These are phyloP conservation scores for Sideroxylon spinosum DNA, from an alignment of 179 eudicot species.

Conservation along the genomic window DNA sequence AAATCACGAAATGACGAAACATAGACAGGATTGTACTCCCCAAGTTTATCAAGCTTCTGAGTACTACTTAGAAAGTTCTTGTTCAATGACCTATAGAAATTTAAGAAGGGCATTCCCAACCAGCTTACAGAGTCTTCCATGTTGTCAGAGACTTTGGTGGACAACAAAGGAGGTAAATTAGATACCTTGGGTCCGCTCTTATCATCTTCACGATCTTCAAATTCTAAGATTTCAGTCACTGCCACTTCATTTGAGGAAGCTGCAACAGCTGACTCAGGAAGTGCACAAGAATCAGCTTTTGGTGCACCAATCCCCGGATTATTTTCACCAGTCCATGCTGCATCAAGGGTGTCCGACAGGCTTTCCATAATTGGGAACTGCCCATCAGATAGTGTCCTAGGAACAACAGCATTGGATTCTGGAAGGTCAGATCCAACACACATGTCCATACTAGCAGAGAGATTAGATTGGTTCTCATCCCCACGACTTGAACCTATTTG, in stretches of 20 bases:
- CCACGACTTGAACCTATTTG: conserved; percentile 24
- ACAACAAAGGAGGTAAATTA: conserved; percentile 30
- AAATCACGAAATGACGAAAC: conserved; percentile 56
- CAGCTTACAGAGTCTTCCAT: conserved; percentile 43
- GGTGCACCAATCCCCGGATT: conserved; percentile 26
- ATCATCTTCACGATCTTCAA: conserved; percentile 29
- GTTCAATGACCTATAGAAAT: conserved; percentile 44
- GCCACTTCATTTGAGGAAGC: conserved; percentile 31
- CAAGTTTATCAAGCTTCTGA: conserved; percentile 49
- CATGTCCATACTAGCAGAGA: conserved; percentile 10
- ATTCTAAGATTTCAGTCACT: conserved; percentile 19
- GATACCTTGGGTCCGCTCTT: conserved; percentile 26
- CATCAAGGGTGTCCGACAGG: conserved; percentile 69
- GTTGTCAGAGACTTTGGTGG: conserved; percentile 33
- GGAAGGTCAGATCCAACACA: conserved; percentile 20
- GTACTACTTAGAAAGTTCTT: conserved; percentile 33
- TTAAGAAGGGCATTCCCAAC: conserved; percentile 53
- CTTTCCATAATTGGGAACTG: conserved; percentile 39
- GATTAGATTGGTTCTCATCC: conserved; percentile 21
- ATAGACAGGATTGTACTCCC: conserved; percentile 67
- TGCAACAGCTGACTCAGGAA: conserved; percentile 14
- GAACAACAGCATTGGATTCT: conserved; percentile 28
- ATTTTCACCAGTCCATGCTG: conserved; percentile 73
- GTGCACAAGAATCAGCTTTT: conserved; percentile 23
- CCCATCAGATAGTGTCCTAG: conserved; percentile 54